Evolutionary conservation across 371 early-diverging fungal species (phyloP).

Genomic region (Mucor circinelloides): DNA sequence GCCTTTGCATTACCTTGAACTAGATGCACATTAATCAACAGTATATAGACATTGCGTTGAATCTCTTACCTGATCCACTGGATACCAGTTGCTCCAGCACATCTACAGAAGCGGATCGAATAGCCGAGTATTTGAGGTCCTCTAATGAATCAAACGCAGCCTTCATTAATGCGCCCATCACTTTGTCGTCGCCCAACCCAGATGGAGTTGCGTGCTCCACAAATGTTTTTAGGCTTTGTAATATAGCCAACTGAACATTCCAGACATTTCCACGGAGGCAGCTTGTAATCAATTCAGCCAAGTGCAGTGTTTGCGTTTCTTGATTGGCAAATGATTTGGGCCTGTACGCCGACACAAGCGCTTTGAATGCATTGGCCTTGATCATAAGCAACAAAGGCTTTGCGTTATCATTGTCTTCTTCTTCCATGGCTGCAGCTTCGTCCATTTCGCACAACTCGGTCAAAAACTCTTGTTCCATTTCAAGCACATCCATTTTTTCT

Average conservation of each 20-base stretch:
- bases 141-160: constrained; percentile 27
- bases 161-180: constrained; percentile 6
- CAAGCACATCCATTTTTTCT: constrained; percentile 55
- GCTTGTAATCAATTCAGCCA: constrained; percentile 44
- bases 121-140: constrained; percentile 51
- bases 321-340: constrained; percentile 46
- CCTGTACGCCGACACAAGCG: constrained; percentile 62
- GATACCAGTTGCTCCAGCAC: constrained; percentile 26
- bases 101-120: constrained; percentile 45
- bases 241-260: constrained; percentile 71
- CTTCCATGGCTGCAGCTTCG: constrained; percentile 56
- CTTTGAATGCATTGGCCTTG: constrained; percentile 72
- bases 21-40: neutral
- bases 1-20: constrained; percentile 19
- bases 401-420: constrained; percentile 67
- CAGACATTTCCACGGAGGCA: constrained; percentile 63
- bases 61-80: constrained; percentile 17
- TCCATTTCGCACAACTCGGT: constrained; percentile 59
- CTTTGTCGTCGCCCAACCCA: neutral
- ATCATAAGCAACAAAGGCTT: constrained; percentile 68
- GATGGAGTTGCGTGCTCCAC: constrained; percentile 29
- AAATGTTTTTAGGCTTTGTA: constrained; percentile 61
- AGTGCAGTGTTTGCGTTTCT: constrained; percentile 19
- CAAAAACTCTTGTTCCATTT: constrained; percentile 60
- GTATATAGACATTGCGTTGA: neutral